Evolutionary conservation across 2,329 filamentous ascomycete genomes (phyloP), one percentile per base, ranked within the genome.

Genomic region (Scorias spongiosa): DNA sequence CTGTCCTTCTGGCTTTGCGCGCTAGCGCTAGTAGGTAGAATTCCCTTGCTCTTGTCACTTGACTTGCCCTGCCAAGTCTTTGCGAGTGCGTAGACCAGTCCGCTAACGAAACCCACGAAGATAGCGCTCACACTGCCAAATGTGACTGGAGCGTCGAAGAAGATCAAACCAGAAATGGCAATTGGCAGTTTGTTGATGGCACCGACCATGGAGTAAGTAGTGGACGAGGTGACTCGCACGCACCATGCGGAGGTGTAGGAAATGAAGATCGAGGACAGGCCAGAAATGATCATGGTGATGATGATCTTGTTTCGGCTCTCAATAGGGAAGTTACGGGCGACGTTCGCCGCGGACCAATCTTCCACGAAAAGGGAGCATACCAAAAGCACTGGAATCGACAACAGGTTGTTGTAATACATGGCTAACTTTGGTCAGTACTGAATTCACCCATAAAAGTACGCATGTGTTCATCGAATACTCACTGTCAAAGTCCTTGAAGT

Each of bases 191-290:
- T 98, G 75, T 98, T 98, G 57, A 98, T 73, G 14, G 89, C 86
- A 49, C 91, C 91, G 45, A 96, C 91, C 89, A 98, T 96, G 28
- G 85, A 93, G 71, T 96, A 98, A 2, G 91, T 98, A 8, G 91
- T 98, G 14, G 88, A 95, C 0, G 88, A 93, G 7, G 91, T 96
- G 51, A 94, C 84, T 53, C 91, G 88, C 51, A 98, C 93, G 62
- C 91, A 96, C 91, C 91, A 98, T 32, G 91, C 91, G 12, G 89
- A 95, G 60, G 87, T 93, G 74, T 98, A 98, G n/a, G 89, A 96
- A 65, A 98, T 98, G 68, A 95, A 94, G 58, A 96, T 88, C 42
- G 88, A 84, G 30, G 80, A 88, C 43, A 95, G 72, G 47, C 91
- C 91, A 5, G 91, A 95, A 66, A 96, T 83, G 57, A 96, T 69